These are phyloP conservation scores for Rasamsonia emersonii DNA, from an alignment of 2,329 filamentous ascomycete species.

Conservation along the genomic window DNA sequence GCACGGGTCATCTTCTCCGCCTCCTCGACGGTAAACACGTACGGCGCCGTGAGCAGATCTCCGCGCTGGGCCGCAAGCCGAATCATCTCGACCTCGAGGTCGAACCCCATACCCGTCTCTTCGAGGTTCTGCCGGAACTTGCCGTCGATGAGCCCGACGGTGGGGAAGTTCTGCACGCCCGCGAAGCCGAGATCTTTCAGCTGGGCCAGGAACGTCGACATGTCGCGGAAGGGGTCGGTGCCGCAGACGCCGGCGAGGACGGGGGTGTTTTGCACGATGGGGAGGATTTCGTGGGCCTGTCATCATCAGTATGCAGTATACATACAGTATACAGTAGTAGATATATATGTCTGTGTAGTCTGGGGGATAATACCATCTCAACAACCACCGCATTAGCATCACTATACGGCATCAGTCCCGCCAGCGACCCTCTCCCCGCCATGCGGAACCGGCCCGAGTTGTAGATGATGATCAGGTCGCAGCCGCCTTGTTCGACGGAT, in stretches of 20 bases:
- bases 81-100: conserved; percentile 59
- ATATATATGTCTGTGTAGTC: background rate
- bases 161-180: conserved; percentile 66
- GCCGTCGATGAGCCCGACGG: conserved; percentile 62
- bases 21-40: conserved; percentile 58
- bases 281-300: conserved; percentile 59
- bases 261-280: conserved; percentile 54
- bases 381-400: conserved; percentile 63
- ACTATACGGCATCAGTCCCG: conserved; percentile 62
- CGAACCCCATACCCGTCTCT: conserved; percentile 64
- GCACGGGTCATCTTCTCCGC: conserved; percentile 54
- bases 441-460: conserved; percentile 66
- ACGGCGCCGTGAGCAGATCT: conserved; percentile 59
- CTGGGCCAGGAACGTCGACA: conserved; percentile 51
- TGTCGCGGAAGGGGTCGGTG: conserved; percentile 60
- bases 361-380: conserved; percentile 48
- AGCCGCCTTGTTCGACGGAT: conserved; percentile 59
- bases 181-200: conserved; percentile 56
- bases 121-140: conserved; percentile 59
- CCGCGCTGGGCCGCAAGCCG: conserved; percentile 49
- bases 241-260: conserved; percentile 64
- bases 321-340: background rate
- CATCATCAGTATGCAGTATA: conserved; percentile 1
- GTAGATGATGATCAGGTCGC: conserved; percentile 63
- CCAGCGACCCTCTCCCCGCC: conserved; percentile 61